Conservation (phyloP, 1,139 yeast species). For the Pneumocystis jirovecii region DNA sequence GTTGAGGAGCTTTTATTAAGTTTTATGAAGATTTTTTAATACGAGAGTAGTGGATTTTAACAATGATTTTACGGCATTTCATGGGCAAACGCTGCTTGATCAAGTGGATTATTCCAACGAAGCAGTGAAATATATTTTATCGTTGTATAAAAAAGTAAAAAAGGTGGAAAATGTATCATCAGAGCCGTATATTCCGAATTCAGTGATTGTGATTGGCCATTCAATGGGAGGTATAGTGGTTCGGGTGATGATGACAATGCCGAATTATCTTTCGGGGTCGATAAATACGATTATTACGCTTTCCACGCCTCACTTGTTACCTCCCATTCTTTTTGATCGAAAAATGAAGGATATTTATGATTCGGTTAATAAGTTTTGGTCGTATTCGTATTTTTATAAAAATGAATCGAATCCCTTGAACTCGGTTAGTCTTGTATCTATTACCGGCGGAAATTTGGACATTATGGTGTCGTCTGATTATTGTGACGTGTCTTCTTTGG, state of each 20-base stretch:
- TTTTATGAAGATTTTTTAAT: constrained; percentile 21
- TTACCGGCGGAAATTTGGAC: constrained; percentile 84
- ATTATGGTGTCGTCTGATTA: constrained; percentile 85
- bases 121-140: constrained; percentile 61
- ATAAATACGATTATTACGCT: constrained; percentile 74
- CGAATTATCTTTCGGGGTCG: constrained; percentile 56
- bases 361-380: constrained; percentile 69
- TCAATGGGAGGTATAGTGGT: constrained; percentile 97
- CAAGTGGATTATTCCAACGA: constrained; percentile 91
- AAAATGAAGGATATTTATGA: constrained; percentile 64
- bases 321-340: constrained; percentile 93
- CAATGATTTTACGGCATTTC: constrained; percentile 93
- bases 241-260: constrained; percentile 60
- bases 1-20: neutral
- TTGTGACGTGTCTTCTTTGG: constrained; percentile 55
- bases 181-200: constrained; percentile 31
- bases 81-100: constrained; percentile 81
- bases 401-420: constrained; percentile 20
- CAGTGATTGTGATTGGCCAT: constrained; percentile 76
- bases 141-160: constrained; percentile 36
- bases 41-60: constrained; percentile 62
- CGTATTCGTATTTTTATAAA: constrained; percentile 34
- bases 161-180: constrained; percentile 14
- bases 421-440: constrained; percentile 36
- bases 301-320: constrained; percentile 84